Evolutionary conservation across 306 rosid species (phyloP).

Genomic region (Delonix regia): DNA sequence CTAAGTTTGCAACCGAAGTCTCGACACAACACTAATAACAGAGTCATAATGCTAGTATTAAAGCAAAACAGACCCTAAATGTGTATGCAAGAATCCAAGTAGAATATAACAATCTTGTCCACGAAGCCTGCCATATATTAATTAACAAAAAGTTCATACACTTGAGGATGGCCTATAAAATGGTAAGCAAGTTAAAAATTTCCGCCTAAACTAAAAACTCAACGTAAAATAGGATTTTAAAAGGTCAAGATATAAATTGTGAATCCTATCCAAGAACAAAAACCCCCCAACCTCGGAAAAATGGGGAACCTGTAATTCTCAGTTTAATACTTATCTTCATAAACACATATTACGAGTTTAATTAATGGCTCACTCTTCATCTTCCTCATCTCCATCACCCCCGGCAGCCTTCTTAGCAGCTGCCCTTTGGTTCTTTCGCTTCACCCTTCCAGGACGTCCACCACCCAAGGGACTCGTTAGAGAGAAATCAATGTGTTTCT

Average conservation of each 20-base stretch:
- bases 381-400: slow-evolving; percentile 46
- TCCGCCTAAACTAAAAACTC: background rate
- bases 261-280: background rate
- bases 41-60: background rate
- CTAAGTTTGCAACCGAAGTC: background rate
- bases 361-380: slow-evolving; percentile 34
- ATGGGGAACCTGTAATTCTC: background rate
- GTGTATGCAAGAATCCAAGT: background rate
- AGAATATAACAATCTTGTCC: background rate
- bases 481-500: slow-evolving; percentile 50
- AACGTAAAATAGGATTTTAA: background rate
- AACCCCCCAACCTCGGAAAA: background rate
- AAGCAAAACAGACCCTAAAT: background rate
- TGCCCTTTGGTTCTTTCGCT: slow-evolving; percentile 45
- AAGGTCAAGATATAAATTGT: background rate
- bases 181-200: background rate
- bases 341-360: background rate
- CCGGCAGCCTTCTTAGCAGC: slow-evolving; percentile 49
- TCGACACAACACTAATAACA: background rate
- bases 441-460: slow-evolving; percentile 50
- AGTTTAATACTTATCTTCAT: background rate
- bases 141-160: background rate
- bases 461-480: slow-evolving; percentile 47
- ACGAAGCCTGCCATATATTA: background rate
- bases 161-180: background rate